Evolutionary conservation across 345 rosid species (phyloP).

Genomic region (Reutealis trisperma): DNA sequence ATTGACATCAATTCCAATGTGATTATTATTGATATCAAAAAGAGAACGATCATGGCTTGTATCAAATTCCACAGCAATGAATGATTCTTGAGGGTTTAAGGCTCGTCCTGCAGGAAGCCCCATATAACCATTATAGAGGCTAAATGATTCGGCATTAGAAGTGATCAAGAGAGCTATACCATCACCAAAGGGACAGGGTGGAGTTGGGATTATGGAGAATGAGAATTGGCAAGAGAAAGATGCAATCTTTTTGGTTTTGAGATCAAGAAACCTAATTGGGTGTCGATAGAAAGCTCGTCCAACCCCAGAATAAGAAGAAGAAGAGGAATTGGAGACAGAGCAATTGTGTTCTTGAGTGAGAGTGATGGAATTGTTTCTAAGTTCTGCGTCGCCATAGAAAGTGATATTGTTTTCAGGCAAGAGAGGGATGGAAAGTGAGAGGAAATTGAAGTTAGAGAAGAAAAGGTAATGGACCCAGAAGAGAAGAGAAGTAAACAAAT

Average conservation of each 20-base stretch:
- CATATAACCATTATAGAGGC: conserved; percentile 58
- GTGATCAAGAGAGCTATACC: conserved; percentile 83
- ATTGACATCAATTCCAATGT: conserved; percentile 63
- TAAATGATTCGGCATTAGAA: conserved; percentile 64
- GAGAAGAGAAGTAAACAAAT: conserved; percentile 13
- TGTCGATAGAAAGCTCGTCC: conserved; percentile 63
- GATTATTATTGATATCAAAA: conserved; percentile 63
- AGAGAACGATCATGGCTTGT: conserved; percentile 54
- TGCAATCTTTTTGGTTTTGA: conserved; percentile 44
- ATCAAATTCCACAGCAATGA: conserved; percentile 78
- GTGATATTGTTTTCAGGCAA: conserved; percentile 51
- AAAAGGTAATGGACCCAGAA: conserved; percentile 41
- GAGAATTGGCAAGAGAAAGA: conserved; percentile 73
- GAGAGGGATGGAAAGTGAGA: conserved; percentile 37
- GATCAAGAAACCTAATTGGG: conserved; percentile 64
- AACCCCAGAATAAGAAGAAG: conserved; percentile 24
- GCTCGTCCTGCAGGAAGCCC: conserved; percentile 54
- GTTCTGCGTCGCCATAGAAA: conserved; percentile 69
- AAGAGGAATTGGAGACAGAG: conserved; percentile 21
- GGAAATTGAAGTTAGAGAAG: conserved; percentile 28
- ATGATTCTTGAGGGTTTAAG: conserved; percentile 48
- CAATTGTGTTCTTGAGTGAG: conserved; percentile 62
- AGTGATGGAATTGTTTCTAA: conserved; percentile 48
- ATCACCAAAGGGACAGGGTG: conserved; percentile 68
- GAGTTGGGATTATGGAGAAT: conserved; percentile 56